phyloP scores from a whole-genome alignment of 2,329 filamentous ascomycete genomes.

The Pestalotiopsis sp. region DNA sequence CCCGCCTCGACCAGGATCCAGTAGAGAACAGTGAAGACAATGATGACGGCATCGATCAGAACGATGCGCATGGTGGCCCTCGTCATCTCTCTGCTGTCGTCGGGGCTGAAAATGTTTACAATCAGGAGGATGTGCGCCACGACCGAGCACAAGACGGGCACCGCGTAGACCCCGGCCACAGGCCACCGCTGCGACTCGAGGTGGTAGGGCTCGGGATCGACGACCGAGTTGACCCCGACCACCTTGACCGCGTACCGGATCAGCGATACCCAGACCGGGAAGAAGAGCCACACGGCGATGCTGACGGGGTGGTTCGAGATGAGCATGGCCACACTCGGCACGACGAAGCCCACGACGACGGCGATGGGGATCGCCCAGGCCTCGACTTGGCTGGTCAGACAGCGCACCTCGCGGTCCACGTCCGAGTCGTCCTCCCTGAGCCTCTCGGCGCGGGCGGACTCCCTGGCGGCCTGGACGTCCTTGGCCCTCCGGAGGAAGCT shows the following conservation, averaged over 20 bases:
- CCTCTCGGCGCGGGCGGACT: conserved; percentile 20
- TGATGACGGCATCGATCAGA: conserved; percentile 48
- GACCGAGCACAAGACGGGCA: conserved; percentile 47
- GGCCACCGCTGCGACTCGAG: conserved; percentile 45
- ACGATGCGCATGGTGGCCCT: conserved; percentile 47
- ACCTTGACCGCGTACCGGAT: conserved; percentile 39
- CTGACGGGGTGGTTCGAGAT: conserved; percentile 37
- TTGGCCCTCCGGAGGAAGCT: conserved; percentile 48
- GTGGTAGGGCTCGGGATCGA: conserved; percentile 37
- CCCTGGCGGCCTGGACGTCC: conserved; percentile 33
- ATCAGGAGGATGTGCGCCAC: conserved; percentile 45
- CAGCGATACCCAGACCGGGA: conserved; percentile 51
- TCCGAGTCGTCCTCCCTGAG: conserved; percentile 29
- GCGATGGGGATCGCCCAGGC: conserved; percentile 58
- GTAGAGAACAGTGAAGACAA: conserved; percentile 52
- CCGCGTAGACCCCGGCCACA: conserved; percentile 44
- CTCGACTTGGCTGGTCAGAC: conserved; percentile 49
- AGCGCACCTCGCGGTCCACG: conserved; percentile 35
- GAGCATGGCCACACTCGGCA: conserved; percentile 52
- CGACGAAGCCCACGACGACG: conserved; percentile 49
- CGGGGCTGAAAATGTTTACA: conserved; percentile 39
- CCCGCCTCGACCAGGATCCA: conserved; percentile 57
- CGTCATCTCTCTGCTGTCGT: conserved; percentile 55
- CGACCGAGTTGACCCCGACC: conserved; percentile 25
- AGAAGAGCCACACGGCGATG: conserved; percentile 53